Conservation (phyloP, 352 stramenopile genomes). For the Pythium guiyangense region DNA sequence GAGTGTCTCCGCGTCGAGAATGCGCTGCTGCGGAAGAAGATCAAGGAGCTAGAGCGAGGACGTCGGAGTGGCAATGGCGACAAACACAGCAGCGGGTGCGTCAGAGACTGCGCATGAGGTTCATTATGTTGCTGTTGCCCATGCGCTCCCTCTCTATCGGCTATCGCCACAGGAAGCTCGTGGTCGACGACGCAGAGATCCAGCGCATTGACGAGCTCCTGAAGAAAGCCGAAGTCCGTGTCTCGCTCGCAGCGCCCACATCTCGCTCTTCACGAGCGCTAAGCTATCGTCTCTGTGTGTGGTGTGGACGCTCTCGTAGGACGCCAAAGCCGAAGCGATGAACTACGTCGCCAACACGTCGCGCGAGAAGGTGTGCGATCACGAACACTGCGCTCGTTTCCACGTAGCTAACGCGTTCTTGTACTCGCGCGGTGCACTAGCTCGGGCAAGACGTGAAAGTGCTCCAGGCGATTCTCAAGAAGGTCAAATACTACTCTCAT, state of each 20-base stretch:
- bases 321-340: slow-evolving; percentile 72
- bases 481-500: slow-evolving; percentile 18
- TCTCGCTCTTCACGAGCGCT: too few species aligned
- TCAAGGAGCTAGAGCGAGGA: slow-evolving; percentile 58
- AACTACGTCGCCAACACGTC: slow-evolving; percentile 70
- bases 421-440: too few species aligned
- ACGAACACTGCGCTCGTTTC: too few species aligned
- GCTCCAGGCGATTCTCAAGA: slow-evolving; percentile 71
- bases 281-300: not conserved
- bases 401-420: too few species aligned
- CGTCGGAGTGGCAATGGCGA: slow-evolving; percentile 25
- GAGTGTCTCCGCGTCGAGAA: slow-evolving; percentile 62
- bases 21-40: slow-evolving; percentile 56
- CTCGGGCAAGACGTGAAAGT: slow-evolving; percentile 69
- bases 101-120: too few species aligned
- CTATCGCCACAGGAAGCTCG: slow-evolving; percentile 28
- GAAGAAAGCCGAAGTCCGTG: slow-evolving; percentile 57
- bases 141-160: not conserved
- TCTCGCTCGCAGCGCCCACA: too few species aligned
- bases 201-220: slow-evolving; percentile 71
- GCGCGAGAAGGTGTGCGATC: slow-evolving; percentile 50
- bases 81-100: not conserved
- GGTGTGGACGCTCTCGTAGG: slow-evolving; percentile 13
- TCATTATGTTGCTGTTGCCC: too few species aligned
- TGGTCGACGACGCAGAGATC: slow-evolving; percentile 54